phyloP scores from a whole-genome alignment of 2,329 filamentous ascomycete species.

The Botrytis aclada region DNA sequence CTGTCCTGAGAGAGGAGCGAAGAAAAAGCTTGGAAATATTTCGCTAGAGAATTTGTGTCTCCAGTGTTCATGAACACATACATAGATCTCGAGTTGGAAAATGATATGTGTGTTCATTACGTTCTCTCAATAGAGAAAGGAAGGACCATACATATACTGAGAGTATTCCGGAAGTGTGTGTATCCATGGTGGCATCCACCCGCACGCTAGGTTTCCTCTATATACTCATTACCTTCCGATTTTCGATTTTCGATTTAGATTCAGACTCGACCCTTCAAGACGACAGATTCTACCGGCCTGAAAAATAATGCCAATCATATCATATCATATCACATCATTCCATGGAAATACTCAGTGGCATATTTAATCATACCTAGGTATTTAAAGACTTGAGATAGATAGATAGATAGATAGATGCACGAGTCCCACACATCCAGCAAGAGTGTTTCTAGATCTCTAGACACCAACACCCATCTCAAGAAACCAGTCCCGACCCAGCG shows the following conservation, averaged over 20 bases:
- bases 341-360: not conserved
- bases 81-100: too few species aligned
- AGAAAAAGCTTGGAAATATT: not conserved
- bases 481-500: too few species aligned
- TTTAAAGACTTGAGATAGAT: not conserved
- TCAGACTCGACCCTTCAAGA: not conserved
- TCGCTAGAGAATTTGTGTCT: not conserved
- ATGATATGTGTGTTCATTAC: fast-evolving
- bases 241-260: not conserved
- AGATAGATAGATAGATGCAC: not conserved
- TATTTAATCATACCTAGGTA: too few species aligned
- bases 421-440: not conserved
- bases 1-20: too few species aligned
- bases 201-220: not conserved
- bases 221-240: not conserved
- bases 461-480: too few species aligned
- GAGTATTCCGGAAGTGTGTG: too few species aligned
- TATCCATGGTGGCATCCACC: too few species aligned
- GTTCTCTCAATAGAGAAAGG: not conserved
- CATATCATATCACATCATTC: too few species aligned
- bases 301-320: too few species aligned
- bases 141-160: not conserved
- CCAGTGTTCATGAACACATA: too few species aligned
- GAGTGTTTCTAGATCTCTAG: not conserved
- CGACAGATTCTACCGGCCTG: too few species aligned